Conservation (phyloP, 2,329 filamentous ascomycete species). For the Phialophora macrospora region DNA sequence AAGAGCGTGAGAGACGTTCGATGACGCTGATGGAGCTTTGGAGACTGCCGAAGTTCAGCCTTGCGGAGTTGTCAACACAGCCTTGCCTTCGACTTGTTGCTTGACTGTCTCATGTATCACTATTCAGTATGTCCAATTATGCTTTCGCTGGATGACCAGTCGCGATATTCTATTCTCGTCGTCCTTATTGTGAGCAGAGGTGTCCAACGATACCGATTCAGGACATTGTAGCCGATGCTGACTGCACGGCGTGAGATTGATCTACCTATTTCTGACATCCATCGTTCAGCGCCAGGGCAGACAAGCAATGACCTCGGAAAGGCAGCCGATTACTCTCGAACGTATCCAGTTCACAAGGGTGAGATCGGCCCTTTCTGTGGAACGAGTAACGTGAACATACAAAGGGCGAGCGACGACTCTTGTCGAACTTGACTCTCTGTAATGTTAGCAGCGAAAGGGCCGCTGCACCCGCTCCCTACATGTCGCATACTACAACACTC, state of each 20-base stretch:
- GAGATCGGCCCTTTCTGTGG: too few species aligned
- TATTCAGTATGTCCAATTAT: neutral
- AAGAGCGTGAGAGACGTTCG: neutral
- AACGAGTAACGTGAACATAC: neutral
- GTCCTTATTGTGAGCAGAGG: neutral
- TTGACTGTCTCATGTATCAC: too few species aligned
- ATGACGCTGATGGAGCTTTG: neutral
- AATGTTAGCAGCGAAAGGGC: neutral
- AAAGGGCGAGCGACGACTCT: neutral
- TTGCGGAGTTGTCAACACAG: neutral
- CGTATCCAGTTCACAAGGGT: too few species aligned
- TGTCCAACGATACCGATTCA: neutral
- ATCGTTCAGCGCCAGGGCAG: too few species aligned
- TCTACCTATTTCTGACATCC: too few species aligned
- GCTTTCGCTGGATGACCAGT: neutral
- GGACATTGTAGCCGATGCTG: neutral
- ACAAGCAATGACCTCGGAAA: neutral
- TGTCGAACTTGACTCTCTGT: neutral
- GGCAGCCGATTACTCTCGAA: too few species aligned
- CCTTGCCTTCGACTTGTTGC: too few species aligned
- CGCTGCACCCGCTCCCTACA: neutral
- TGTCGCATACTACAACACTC: neutral
- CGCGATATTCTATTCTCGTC: neutral
- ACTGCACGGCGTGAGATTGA: neutral
- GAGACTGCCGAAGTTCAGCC: conserved; percentile 3